These are phyloP conservation scores for Gastrodia elata DNA, from an alignment of 106 monocot species.

Conservation along the genomic window DNA sequence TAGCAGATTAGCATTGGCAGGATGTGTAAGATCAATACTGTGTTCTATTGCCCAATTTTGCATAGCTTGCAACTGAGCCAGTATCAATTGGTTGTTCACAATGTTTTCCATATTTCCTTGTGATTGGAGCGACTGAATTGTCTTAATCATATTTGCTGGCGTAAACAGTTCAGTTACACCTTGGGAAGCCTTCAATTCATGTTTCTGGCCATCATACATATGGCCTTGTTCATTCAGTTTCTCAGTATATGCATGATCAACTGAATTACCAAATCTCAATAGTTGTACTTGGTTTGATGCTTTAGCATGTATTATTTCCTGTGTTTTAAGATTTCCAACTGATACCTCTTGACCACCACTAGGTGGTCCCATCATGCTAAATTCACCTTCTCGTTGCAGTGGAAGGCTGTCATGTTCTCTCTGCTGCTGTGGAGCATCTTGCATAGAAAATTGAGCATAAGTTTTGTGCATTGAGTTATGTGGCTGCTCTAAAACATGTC, in stretches of 20 bases:
- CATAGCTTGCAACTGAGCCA: slow-evolving; percentile 67
- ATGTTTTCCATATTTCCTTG: slow-evolving; percentile 28
- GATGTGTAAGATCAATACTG: slow-evolving; percentile 71
- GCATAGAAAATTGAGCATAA: slow-evolving; percentile 60
- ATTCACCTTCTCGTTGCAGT: slow-evolving; percentile 40
- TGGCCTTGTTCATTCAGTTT: slow-evolving; percentile 32
- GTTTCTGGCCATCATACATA: slow-evolving; percentile 30
- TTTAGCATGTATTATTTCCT: slow-evolving; percentile 60
- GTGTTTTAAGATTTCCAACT: slow-evolving; percentile 51
- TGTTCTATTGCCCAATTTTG: slow-evolving; percentile 81
- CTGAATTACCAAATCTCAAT: slow-evolving; percentile 21
- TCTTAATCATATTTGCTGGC: slow-evolving; percentile 27
- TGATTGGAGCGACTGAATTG: slow-evolving; percentile 27
- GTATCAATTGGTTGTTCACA: slow-evolving; percentile 40
- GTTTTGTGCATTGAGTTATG: slow-evolving; percentile 57
- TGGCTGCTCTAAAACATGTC: slow-evolving; percentile 21
- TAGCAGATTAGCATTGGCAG: slow-evolving; percentile 50
- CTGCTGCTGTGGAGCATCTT: slow-evolving; percentile 68
- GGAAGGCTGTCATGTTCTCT: slow-evolving; percentile 27
- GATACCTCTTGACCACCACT: slow-evolving; percentile 39
- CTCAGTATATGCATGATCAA: slow-evolving; percentile 32
- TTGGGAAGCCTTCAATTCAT: slow-evolving; percentile 40
- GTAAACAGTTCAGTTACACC: slow-evolving; percentile 23
- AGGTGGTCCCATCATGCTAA: slow-evolving; percentile 24
- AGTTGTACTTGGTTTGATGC: slow-evolving; percentile 34